Percentiles rank a stretch among this genome's conserved stretches.
Evolutionary conservation across 371 early-diverging fungal species (phyloP).

Genomic region (Lichtheimia hyalospora): DNA sequence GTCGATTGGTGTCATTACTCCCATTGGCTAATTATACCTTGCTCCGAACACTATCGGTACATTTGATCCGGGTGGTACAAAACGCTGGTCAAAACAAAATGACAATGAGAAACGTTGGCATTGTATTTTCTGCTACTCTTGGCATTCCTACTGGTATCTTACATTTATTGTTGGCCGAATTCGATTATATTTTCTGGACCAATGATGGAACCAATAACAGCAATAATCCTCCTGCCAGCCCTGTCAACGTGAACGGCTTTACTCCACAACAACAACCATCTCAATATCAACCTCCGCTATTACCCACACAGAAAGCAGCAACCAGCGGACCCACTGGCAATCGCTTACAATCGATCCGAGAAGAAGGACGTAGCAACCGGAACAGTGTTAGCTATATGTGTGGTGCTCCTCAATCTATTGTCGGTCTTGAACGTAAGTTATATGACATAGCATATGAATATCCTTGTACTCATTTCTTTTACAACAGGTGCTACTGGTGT

Average conservation of each 20-base stretch:
- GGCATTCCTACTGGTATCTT: slow-evolving; percentile 67
- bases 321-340: neutral
- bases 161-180: slow-evolving; percentile 62
- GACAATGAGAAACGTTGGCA: slow-evolving; percentile 69
- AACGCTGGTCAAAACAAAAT: slow-evolving; percentile 62
- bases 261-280: neutral
- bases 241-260: neutral
- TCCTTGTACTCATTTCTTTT: too few species aligned
- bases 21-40: slow-evolving; percentile 61
- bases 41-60: slow-evolving; percentile 56
- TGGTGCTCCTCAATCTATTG: slow-evolving; percentile 52
- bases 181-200: slow-evolving; percentile 52
- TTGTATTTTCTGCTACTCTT: slow-evolving; percentile 72
- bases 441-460: too few species aligned
- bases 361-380: slow-evolving; percentile 48
- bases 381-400: slow-evolving; percentile 54
- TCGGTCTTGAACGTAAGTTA: slow-evolving; percentile 42
- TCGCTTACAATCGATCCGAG: slow-evolving; percentile 16
- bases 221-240: slow-evolving; percentile 1
- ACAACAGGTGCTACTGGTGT: too few species aligned
- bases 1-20: slow-evolving; percentile 48
- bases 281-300: neutral
- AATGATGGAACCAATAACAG: slow-evolving; percentile 5
- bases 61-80: slow-evolving; percentile 61
- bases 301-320: slow-evolving; percentile 4